Conservation (phyloP, 768 basidiomycete species). For the Rhodotorula kratochvilovae region DNA sequence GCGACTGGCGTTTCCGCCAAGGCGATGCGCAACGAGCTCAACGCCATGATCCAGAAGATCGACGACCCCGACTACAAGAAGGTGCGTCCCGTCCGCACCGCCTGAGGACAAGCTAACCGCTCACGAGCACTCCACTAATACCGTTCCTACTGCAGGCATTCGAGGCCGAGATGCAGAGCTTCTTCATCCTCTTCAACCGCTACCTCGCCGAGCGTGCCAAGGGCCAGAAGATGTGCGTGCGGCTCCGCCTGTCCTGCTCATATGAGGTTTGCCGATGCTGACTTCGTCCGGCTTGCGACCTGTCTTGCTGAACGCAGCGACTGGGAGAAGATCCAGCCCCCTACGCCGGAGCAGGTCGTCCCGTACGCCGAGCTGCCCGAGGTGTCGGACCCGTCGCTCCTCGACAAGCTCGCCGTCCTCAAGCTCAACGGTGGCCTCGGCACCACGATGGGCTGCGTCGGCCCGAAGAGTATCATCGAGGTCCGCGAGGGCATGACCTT, state of each 20-base stretch:
- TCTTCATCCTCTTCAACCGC: constrained; percentile 92
- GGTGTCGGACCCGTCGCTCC: constrained; percentile 58
- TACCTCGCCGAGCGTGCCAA: constrained; percentile 85
- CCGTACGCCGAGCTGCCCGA: constrained; percentile 69
- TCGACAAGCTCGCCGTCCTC: constrained; percentile 90
- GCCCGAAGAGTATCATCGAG: constrained; percentile 84
- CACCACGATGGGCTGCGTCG: constrained; percentile 54
- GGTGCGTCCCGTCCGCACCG: constrained; percentile 51
- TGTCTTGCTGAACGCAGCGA: constrained; percentile 54
- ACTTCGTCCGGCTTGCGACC: too few species aligned
- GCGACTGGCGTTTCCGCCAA: constrained; percentile 89
- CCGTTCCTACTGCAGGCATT: too few species aligned
- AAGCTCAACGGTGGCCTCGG: constrained; percentile 71
- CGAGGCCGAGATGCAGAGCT: constrained; percentile 91
- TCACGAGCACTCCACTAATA: too few species aligned
- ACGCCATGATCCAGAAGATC: constrained; percentile 81
- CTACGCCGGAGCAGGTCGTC: constrained; percentile 76
- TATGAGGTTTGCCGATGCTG: background rate
- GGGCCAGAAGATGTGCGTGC: constrained; percentile 72
- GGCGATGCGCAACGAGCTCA: constrained; percentile 97
- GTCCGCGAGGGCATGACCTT: constrained; percentile 98
- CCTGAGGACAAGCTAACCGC: too few species aligned
- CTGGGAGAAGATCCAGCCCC: constrained; percentile 85
- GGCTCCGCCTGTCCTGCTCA: background rate
- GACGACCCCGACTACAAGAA: constrained; percentile 73